Conservation (phyloP, 2,329 filamentous ascomycete genomes). For the Phyllosticta paracitricarpa region DNA sequence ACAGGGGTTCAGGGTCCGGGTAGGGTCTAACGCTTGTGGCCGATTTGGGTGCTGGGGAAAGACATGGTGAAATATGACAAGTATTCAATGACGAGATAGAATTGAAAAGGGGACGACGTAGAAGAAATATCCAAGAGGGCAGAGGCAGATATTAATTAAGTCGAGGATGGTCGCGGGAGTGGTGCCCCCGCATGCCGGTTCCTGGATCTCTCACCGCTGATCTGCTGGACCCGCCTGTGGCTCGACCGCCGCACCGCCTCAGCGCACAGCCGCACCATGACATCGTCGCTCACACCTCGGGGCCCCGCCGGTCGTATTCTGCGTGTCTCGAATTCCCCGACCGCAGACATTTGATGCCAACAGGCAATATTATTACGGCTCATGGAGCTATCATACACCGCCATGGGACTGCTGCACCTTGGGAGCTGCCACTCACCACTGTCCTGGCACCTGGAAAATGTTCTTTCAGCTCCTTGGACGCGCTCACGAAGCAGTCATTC, state of each 20-base stretch:
- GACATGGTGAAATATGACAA: conserved; percentile 12
- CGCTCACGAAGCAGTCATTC: no score
- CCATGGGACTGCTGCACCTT: no score
- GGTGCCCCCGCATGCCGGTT: not conserved
- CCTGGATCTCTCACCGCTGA: no score
- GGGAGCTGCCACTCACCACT: no score
- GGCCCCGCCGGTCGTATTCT: not conserved
- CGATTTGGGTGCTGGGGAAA: conserved; percentile 13
- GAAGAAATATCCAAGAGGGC: not conserved
- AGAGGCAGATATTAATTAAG: not conserved
- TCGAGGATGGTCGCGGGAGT: not conserved
- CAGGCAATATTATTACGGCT: no score
- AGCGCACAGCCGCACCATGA: not conserved
- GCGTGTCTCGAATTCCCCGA: not conserved
- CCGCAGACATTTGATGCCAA: no score
- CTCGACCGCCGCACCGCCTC: not conserved
- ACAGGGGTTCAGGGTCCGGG: not conserved
- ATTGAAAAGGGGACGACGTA: not conserved
- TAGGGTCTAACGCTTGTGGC: not conserved
- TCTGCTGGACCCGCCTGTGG: no score
- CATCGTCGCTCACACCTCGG: not conserved
- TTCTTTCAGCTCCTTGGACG: no score
- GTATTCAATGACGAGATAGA: not conserved
- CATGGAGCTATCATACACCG: no score
- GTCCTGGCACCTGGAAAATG: no score